phyloP scores from a whole-genome alignment of 2,329 filamentous ascomycete genomes.

The Talaromyces verruculosus region DNA sequence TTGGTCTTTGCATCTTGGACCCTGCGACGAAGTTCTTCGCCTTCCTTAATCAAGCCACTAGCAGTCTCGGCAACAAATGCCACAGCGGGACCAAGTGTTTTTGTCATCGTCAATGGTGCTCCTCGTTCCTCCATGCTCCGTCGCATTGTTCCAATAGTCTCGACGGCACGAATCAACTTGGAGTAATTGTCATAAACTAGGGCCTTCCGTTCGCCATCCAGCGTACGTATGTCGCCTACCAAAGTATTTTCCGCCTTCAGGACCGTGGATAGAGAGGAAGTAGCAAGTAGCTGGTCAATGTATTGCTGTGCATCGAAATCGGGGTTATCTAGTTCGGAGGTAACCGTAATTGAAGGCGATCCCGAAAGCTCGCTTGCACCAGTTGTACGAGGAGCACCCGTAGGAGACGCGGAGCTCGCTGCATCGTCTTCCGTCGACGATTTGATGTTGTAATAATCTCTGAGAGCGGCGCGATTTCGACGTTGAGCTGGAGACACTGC shows the following conservation, averaged over 20 bases:
- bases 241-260: constrained; percentile 48
- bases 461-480: constrained; percentile 79
- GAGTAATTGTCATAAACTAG: constrained; percentile 98
- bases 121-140: constrained; percentile 49
- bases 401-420: constrained; percentile 33
- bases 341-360: constrained; percentile 31
- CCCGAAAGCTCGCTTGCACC: constrained; percentile 43
- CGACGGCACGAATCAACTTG: constrained; percentile 92
- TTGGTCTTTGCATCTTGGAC: constrained; percentile 31
- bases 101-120: constrained; percentile 48
- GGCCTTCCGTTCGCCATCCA: constrained; percentile 95
- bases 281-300: constrained; percentile 43
- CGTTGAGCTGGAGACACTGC: constrained; percentile 45
- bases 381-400: constrained; percentile 44
- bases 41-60: constrained; percentile 40
- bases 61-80: constrained; percentile 48
- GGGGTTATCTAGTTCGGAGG: constrained; percentile 67
- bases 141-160: constrained; percentile 78
- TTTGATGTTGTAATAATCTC: constrained; percentile 91
- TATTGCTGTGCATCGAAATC: constrained; percentile 70
- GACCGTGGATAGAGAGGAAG: constrained; percentile 44
- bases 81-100: constrained; percentile 45
- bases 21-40: constrained; percentile 36
- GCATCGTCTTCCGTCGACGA: constrained; percentile 40
- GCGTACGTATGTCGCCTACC: constrained; percentile 72